Percentiles rank a stretch among this genome's conserved stretches.
These are phyloP conservation scores for Akebia trifoliata DNA, from an alignment of 164 flowering plant species.

Conservation along the genomic window DNA sequence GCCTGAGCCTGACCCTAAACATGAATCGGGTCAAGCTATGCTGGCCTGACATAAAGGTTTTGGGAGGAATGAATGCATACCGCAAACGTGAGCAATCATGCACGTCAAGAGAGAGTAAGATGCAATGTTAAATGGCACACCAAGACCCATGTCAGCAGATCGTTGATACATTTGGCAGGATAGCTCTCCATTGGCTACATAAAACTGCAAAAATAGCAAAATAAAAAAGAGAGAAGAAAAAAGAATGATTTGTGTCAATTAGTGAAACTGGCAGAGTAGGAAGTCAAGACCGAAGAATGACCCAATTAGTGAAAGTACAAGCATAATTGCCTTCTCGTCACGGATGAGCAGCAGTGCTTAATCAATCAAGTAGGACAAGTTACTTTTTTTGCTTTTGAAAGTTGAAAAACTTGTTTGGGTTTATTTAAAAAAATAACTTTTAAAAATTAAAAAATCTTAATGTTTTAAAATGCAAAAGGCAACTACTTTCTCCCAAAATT, in stretches of 20 bases:
- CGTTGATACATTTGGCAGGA: slow-evolving; percentile 97
- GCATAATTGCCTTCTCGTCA: no score
- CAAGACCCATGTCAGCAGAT: slow-evolving; percentile 94
- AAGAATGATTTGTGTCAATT: neutral
- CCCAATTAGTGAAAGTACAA: no score
- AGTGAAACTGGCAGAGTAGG: neutral
- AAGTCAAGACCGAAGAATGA: no score
- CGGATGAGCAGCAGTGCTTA: no score
- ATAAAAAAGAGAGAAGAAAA: slow-evolving; percentile 53
- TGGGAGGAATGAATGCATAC: slow-evolving; percentile 34
- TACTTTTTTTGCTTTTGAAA: no score
- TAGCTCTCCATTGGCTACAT: slow-evolving; percentile 79
- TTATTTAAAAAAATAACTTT: neutral
- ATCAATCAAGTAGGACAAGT: no score
- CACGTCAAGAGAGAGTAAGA: slow-evolving; percentile 85
- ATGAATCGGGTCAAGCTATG: no score
- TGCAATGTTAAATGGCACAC: slow-evolving; percentile 92
- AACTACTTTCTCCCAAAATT: no score
- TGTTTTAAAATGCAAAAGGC: no score
- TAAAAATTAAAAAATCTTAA: neutral
- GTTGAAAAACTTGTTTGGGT: no score
- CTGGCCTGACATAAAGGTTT: no score
- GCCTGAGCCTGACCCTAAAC: no score
- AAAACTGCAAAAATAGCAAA: slow-evolving; percentile 64
- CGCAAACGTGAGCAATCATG: slow-evolving; percentile 96